Base-by-base conservation (phyloP, 805 yeast species). In the Candida jianshihensis region DNA sequence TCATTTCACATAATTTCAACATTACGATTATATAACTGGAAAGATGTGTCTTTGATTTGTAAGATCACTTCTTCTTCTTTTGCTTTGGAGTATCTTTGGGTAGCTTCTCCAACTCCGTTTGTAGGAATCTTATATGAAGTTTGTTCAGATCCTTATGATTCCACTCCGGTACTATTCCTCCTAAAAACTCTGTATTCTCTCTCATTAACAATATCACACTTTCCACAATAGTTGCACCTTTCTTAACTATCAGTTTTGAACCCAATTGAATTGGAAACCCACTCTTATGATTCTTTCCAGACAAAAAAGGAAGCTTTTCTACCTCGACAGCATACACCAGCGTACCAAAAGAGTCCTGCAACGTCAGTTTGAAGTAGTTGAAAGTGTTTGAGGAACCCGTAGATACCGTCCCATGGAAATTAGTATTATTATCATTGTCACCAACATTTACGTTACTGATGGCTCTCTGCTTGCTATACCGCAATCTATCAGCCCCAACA, bases 401-500 rank as follows among this genome's bases (percentile, higher is more conserved):
- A 17, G 17, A n/a, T n/a, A n/a, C n/a, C n/a, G n/a, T n/a, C n/a
- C n/a, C n/a, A n/a, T n/a, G n/a, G n/a, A n/a, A n/a, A n/a, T n/a
- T 25, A 26, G 31, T 10, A 13, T 10, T 19, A 14, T 15, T 22
- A 6, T 25, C 25, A 12, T 21, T 29, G 4, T 22, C 30, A 11
- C 33, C 28, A 24, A 7, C 32, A 7, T 39, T 37, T 46, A 80
- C 69, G 20, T 73, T 71, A 16, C 75, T 58, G 21, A 75, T 68
- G 5, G 50, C 35, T 17, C 51, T 38, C 17, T 42, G 47, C 3
- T 38, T 31, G 3, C 46, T 46, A 22, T 30, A 46, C 15, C 50
- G 50, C 30, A 79, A 54, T 19, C 80, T 57, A 54, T 81, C 90
- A 3, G 73, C 76, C 13, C 73, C 72, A 3, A 73, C 78, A n/a